These are phyloP conservation scores for Coemansia erecta DNA, from an alignment of 192 early-diverging fungal species.

Conservation along the genomic window DNA sequence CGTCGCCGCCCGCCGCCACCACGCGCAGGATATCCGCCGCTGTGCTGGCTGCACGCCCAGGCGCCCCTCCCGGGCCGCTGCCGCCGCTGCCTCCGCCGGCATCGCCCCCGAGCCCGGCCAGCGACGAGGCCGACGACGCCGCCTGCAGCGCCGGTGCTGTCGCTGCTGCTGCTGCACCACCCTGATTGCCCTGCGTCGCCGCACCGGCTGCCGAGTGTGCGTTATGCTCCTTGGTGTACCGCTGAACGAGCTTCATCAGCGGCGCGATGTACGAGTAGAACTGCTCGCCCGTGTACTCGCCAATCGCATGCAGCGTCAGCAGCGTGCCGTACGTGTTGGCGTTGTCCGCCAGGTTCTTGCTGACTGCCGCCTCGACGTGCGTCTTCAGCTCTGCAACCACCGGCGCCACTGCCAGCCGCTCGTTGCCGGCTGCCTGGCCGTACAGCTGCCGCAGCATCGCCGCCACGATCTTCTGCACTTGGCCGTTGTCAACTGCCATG, in stretches of 20 bases:
- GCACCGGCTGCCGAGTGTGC: slow-evolving; percentile 33
- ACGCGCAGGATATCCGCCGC: slow-evolving; percentile 21
- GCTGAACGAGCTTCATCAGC: slow-evolving; percentile 80
- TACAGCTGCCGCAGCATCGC: slow-evolving; percentile 74
- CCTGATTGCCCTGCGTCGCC: slow-evolving; percentile 6
- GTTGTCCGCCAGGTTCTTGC: slow-evolving; percentile 64
- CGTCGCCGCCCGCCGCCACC: slow-evolving; percentile 28
- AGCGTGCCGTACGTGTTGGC: slow-evolving; percentile 67
- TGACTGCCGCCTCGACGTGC: slow-evolving; percentile 63
- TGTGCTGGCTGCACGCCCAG: slow-evolving; percentile 10
- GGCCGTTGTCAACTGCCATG: slow-evolving; percentile 70
- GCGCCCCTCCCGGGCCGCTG: not conserved
- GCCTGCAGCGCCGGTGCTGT: slow-evolving; percentile 23
- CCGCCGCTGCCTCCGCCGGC: not conserved
- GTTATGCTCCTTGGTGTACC: slow-evolving; percentile 81
- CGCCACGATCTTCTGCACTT: slow-evolving; percentile 68
- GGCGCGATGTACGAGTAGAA: slow-evolving; percentile 71
- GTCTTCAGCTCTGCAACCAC: slow-evolving; percentile 56
- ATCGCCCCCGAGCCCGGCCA: slow-evolving; percentile 11
- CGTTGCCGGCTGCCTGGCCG: slow-evolving; percentile 53
- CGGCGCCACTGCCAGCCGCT: slow-evolving; percentile 23
- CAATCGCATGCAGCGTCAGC: slow-evolving; percentile 64
- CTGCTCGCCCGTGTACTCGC: slow-evolving; percentile 61
- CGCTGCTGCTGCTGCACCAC: not conserved
- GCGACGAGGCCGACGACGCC: slow-evolving; percentile 11